Evolutionary conservation across 495 filamentous ascomycete species (phyloP), one percentile per base, ranked within the genome.

Genomic region (Stereocaulon alpinum): DNA sequence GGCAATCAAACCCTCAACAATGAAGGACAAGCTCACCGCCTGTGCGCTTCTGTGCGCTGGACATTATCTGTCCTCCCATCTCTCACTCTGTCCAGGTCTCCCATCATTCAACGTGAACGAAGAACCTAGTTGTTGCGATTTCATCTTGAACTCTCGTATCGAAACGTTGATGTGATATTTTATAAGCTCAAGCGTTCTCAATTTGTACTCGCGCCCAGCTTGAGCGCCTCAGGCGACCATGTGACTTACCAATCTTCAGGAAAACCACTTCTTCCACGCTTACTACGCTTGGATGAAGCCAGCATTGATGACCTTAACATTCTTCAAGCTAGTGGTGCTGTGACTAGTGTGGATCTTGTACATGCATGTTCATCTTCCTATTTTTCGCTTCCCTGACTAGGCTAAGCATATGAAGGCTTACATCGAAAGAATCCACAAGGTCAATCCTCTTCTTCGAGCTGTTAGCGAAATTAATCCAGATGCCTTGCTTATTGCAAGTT

Each of bases 381-480:
- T 40, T 42, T 41, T 9, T 42, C 32, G 40, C 32, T 14, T 41
- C 1, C 43, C 48, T 24, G 17, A 18, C 54, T 20, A 34, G 2
- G 57, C 49, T 53, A 20, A 57, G 30, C 29, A n/a, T 63, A 40
- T 6, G 9, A 48, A 71, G 55, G 69, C 73, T 7, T 78, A 77
- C 61, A 67, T 72, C 17, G 61, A 63, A 7, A 70, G 74, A 22
- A 78, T 77, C 43, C 10, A 47, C 11, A 72, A 78, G 59, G 72
- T 76, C 30, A 75, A 77, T 42, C 40, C 54, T 5, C 59, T 63
- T 11, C 69, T 80, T 42, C 65, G 67, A 44, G 67, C 68, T 11
- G 74, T 79, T 18, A 69, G 67, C 3, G 71, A 79, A 64, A 61
- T 76, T 47, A 80, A 78, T 56, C 73, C 75, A 0, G 73, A 77